phyloP scores from a whole-genome alignment of 176 grass and related monocot genomes.

The Oryza nivara region DNA sequence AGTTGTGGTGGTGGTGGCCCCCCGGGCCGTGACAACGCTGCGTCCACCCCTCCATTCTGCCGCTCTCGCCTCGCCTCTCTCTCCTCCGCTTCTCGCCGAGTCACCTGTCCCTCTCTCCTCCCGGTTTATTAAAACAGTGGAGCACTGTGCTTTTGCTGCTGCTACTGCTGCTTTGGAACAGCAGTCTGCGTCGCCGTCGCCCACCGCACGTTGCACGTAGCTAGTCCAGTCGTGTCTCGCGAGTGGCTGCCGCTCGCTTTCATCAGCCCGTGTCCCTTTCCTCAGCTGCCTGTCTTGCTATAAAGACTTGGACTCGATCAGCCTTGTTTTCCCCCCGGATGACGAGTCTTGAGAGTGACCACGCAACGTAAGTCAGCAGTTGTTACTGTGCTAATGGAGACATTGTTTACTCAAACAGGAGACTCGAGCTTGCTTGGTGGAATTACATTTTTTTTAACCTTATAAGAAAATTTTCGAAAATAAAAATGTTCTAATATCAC shows the following conservation, averaged over 20 bases:
- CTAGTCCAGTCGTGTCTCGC: background rate
- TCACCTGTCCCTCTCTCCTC: background rate
- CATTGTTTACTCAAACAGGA: too few species aligned
- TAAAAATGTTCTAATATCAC: too few species aligned
- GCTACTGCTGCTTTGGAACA: conserved; percentile 17
- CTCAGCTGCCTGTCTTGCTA: conserved; percentile 23
- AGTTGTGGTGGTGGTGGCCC: conserved; percentile 43
- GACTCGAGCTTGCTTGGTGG: too few species aligned
- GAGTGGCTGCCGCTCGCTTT: background rate
- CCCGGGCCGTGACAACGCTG: conserved; percentile 38
- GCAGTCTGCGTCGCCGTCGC: conserved; percentile 35
- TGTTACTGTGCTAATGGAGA: too few species aligned
- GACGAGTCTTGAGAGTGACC: too few species aligned
- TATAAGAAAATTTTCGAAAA: too few species aligned
- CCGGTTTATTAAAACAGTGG: background rate
- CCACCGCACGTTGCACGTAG: conserved; percentile 1
- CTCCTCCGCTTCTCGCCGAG: background rate
- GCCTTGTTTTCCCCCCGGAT: background rate
- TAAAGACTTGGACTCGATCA: background rate
- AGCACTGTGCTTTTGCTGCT: background rate
- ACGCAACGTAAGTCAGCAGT: too few species aligned
- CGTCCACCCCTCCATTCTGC: background rate
- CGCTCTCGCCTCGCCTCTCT: background rate
- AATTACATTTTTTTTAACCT: too few species aligned
- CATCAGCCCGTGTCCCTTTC: conserved; percentile 15